Evolutionary conservation across 2,329 filamentous ascomycete species (phyloP), one percentile per base, ranked within the genome.

Genomic region (Colletotrichum salicis): DNA sequence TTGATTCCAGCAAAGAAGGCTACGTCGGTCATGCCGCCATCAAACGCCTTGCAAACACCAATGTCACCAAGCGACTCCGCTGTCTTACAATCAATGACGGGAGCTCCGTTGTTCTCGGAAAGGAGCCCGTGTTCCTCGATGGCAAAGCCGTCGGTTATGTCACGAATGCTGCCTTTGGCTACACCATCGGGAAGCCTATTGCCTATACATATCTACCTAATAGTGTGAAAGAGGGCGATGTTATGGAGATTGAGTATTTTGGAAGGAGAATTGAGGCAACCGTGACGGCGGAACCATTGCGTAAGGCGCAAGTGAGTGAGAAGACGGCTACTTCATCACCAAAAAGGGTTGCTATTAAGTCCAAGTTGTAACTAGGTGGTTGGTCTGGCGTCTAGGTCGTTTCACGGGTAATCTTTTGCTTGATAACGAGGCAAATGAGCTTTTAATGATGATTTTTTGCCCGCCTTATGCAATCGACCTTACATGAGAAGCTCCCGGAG

Each of bases 221-320:
- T 12, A 75, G 74, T 2, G 76, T 90, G 2, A 69, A 64, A 0
- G 84, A 88, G 55, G 88, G 88, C 0, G 82, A 85, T 3, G 68
- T 75, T 0, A 87, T 91, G 0, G 88, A 91, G 76, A 83, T 92
- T 67, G 88, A 90, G 75, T 92, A 92, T 76, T 91, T 92, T 78
- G 88, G 89, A 5, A 80, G 79, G 69, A 82, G 82, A 12, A 85
- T 91, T 64, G 74, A 75, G 61, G 90, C 89, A 0, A 90, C 88
- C 3, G 86, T 91, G 1, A 79, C 81, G 0, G 73, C 80, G 1
- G 88, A 89, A 58, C 85, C 88, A 10, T 64, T 88, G 55, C 84
- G 85, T 69, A 84, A 63, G 19, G 19, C 41, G 5, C 15, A 22
- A 11, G 45, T 22, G 19, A 48, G 12, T 7, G 68, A 33, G 4